phyloP scores from a whole-genome alignment of 2,329 filamentous ascomycete genomes.

The Apiospora malaysiana region DNA sequence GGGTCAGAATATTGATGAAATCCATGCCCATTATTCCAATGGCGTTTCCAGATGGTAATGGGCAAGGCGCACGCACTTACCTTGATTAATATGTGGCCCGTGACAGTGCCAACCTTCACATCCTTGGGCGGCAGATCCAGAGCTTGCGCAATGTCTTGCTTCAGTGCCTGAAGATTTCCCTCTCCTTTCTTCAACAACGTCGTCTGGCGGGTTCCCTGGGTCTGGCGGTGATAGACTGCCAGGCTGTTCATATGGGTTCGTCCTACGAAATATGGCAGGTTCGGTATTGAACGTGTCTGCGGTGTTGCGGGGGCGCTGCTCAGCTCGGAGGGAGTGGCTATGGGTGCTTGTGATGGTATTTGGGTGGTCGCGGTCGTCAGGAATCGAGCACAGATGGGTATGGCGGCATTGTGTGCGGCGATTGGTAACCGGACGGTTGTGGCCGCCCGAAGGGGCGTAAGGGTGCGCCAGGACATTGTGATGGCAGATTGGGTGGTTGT shows the following conservation, averaged over 20 bases:
- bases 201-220: constrained; percentile 75
- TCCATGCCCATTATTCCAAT: not conserved
- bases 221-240: constrained; percentile 76
- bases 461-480: not conserved
- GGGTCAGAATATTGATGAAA: not conserved
- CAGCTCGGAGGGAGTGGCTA: constrained; percentile 3
- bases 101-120: constrained; percentile 63
- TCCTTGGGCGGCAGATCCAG: constrained; percentile 63
- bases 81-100: constrained; percentile 77
- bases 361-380: constrained; percentile 1
- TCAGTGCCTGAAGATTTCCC: constrained; percentile 70
- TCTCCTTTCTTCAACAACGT: constrained; percentile 81
- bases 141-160: constrained; percentile 64
- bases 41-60: not conserved
- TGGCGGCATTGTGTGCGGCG: not conserved
- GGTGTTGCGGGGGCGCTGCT: not conserved
- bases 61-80: constrained; percentile 49
- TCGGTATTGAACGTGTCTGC: not conserved
- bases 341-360: not conserved
- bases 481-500: constrained; percentile 1
- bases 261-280: constrained; percentile 71
- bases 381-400: not conserved
- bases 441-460: constrained; percentile 7
- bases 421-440: constrained; percentile 1
- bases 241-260: constrained; percentile 75